These are phyloP conservation scores for Cicer judaicum DNA, from an alignment of 306 rosid genomes.

Conservation along the genomic window DNA sequence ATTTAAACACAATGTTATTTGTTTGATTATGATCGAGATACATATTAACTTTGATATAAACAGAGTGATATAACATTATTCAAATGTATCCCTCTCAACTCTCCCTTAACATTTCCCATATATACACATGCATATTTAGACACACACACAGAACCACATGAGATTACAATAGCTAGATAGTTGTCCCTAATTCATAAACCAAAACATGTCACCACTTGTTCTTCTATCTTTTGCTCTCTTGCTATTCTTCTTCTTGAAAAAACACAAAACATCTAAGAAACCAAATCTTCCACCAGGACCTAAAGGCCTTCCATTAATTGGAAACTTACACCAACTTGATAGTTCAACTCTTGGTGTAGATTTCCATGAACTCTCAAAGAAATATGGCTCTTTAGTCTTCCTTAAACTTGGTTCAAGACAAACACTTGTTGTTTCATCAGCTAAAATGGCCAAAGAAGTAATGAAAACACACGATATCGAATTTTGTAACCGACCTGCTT, in stretches of 20 bases:
- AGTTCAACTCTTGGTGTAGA: not conserved
- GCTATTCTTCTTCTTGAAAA: conserved; percentile 10
- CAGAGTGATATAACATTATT: too few species aligned
- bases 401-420: conserved; percentile 43
- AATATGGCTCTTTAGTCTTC: conserved; percentile 29
- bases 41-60: too few species aligned
- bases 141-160: not conserved
- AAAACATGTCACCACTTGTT: not conserved
- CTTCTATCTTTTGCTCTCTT: conserved; percentile 5
- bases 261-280: conserved; percentile 18
- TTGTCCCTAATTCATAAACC: not conserved
- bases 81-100: not conserved
- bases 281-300: conserved; percentile 38
- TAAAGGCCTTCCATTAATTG: conserved; percentile 45
- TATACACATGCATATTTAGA: not conserved
- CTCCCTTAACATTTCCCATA: not conserved
- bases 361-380: conserved; percentile 39
- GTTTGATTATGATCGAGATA: too few species aligned
- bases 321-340: conserved; percentile 40
- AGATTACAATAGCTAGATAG: not conserved
- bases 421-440: conserved; percentile 36
- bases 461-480: conserved; percentile 29
- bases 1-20: too few species aligned
- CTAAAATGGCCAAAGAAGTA: conserved; percentile 37
- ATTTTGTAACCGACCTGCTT: conserved; percentile 10